Evolutionary conservation across 2,329 filamentous ascomycete genomes (phyloP), one percentile per base, ranked within the genome.

Genomic region (Didymella pinodella): DNA sequence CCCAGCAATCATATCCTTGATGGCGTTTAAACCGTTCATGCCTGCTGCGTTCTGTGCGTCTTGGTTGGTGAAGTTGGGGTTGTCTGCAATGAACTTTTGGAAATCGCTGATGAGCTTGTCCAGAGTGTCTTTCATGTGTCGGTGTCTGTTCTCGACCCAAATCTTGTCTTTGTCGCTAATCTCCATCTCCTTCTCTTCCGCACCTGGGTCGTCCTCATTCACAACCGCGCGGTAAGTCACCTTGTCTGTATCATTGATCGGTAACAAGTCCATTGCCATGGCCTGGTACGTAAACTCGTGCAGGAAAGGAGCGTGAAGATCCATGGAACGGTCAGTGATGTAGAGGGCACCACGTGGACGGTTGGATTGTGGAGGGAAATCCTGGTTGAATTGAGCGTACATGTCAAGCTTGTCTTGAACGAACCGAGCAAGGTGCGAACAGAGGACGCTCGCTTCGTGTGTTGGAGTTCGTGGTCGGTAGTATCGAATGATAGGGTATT

Each of bases 201-300:
- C 86, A 41, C 89, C 86, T 0, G 82, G 78, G 3, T 85, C 83
- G 10, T 90, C 91, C 67, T 93, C 87, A 65, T 96, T 95, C 63
- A 95, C 82, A 2, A 85, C 82, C 51, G 93, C 93, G 65, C 88
- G 89, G 74, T 93, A 99, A 0, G 90, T 92, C 10, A 96, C 85
- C 75, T 95, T 97, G 65, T 97, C 93, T 25, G 86, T 89, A 53
- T 98, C 95, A 69, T 90, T 88, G 72, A 99, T 92, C 0, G 90
- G 90, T 29, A 99, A 81, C 8, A 99, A 82, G 74, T 99, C 95
- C 76, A 97, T 92, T 3, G 92, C 94, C 94, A 99, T 98, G 49
- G 95, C 93, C 78, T 99, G 95, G 75, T 98, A 99, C 12, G 95
- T 97, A 75, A 99, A 97, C 72, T 99, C 95, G 78, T 99, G 95